phyloP scores from a whole-genome alignment of 345 rosid genomes.

The Melaleuca alternifolia region DNA sequence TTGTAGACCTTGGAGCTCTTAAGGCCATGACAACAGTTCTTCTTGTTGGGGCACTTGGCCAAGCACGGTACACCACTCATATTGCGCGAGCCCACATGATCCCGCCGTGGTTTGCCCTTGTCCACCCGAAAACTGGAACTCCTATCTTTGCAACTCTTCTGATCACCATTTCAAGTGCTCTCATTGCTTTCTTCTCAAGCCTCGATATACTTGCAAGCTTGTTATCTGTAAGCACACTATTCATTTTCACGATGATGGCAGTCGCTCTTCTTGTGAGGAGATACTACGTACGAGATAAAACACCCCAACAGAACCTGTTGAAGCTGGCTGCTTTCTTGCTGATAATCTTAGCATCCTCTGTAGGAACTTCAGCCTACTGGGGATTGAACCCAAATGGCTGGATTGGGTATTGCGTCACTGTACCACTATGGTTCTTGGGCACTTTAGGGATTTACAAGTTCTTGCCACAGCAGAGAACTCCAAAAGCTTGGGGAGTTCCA shows the following conservation, averaged over 20 bases:
- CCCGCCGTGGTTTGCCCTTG: constrained; percentile 64
- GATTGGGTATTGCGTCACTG: constrained; percentile 37
- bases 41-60: constrained; percentile 35
- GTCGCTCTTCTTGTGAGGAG: constrained; percentile 50
- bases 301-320: constrained; percentile 19
- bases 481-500: constrained; percentile 63
- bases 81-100: constrained; percentile 60
- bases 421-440: constrained; percentile 47
- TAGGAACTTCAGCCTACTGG: constrained; percentile 55
- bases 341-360: constrained; percentile 34
- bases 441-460: constrained; percentile 26
- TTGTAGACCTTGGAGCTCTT: constrained; percentile 54
- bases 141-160: constrained; percentile 46
- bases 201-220: constrained; percentile 28
- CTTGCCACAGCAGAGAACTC: constrained; percentile 45
- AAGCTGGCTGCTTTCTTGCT: constrained; percentile 28
- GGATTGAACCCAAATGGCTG: constrained; percentile 34
- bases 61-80: constrained; percentile 50
- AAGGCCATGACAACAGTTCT: constrained; percentile 69
- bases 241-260: constrained; percentile 58
- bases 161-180: constrained; percentile 17
- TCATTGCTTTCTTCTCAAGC: constrained; percentile 44
- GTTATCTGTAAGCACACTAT: constrained; percentile 46
- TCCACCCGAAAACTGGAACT: constrained; percentile 49
- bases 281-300: constrained; percentile 27